A percentile compares a stretch with the other conserved stretches of the same genome.
These are phyloP conservation scores for Aspergillus sp. DNA, from an alignment of 2,329 filamentous ascomycete species.

Conservation along the genomic window DNA sequence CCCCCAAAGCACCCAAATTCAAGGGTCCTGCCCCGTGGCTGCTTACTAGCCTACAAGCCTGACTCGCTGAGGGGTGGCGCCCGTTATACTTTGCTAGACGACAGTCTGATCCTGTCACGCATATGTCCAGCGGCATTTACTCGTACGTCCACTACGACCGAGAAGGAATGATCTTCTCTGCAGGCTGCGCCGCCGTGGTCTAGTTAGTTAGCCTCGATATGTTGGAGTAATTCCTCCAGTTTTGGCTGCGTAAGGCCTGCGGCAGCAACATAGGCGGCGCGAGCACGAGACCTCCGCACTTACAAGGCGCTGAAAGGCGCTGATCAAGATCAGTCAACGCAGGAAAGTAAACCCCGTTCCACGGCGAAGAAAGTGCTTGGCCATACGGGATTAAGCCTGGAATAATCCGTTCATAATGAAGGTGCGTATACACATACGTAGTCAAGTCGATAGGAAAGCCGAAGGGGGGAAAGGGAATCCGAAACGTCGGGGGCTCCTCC, in stretches of 20 bases:
- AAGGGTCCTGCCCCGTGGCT: constrained; percentile 1
- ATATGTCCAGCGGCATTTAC: neutral
- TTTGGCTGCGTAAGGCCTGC: neutral
- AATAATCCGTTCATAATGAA: neutral
- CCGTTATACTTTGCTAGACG: neutral
- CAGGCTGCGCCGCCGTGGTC: neutral
- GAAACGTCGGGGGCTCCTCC: neutral
- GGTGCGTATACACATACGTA: neutral
- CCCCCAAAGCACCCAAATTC: neutral
- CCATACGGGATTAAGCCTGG: neutral
- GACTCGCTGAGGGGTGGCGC: neutral
- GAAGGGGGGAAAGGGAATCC: neutral
- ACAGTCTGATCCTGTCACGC: neutral
- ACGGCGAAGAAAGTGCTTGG: neutral
- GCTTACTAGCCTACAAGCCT: neutral
- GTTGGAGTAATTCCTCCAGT: neutral
- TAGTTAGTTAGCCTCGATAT: neutral
- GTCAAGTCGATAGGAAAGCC: neutral
- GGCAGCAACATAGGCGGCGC: neutral
- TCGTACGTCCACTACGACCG: constrained; percentile 1
- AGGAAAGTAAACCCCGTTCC: neutral
- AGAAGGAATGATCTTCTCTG: constrained; percentile 6
- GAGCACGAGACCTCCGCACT: neutral
- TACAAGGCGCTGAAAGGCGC: neutral
- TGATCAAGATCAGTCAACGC: neutral